A percentile compares a stretch with the other conserved stretches of the same genome.
phyloP scores from a whole-genome alignment of 768 basidiomycete genomes.

The Lactifluus rugatus region DNA sequence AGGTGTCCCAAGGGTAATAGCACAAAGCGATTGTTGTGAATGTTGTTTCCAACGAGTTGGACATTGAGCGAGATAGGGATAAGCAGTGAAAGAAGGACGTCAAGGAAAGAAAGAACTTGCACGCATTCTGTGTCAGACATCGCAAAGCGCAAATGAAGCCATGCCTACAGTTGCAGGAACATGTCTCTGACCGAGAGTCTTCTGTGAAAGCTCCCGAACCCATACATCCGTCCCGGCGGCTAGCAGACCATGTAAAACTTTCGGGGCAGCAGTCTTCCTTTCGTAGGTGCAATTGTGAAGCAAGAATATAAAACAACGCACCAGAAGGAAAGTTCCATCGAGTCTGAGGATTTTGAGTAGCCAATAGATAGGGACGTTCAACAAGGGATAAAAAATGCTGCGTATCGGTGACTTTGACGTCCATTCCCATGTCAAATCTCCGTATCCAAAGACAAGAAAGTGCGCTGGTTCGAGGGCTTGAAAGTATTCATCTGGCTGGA shows the following conservation, averaged over 20 bases:
- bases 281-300: not conserved
- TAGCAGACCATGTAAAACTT: slow-evolving; percentile 60
- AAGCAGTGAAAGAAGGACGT: slow-evolving; percentile 83
- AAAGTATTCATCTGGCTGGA: slow-evolving; percentile 96
- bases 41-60: slow-evolving; percentile 88
- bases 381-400: slow-evolving; percentile 68
- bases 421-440: slow-evolving; percentile 97
- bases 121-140: not conserved
- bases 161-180: slow-evolving; percentile 52
- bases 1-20: slow-evolving; percentile 62
- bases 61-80: slow-evolving; percentile 77
- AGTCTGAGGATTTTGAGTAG: slow-evolving; percentile 46
- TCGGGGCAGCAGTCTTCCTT: slow-evolving; percentile 63
- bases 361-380: slow-evolving; percentile 77
- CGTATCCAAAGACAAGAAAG: slow-evolving; percentile 81
- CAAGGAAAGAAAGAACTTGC: slow-evolving; percentile 68
- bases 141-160: not conserved
- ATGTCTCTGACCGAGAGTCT: slow-evolving; percentile 48
- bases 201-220: slow-evolving; percentile 50
- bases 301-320: slow-evolving; percentile 31
- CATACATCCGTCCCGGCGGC: slow-evolving; percentile 78
- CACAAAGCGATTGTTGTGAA: slow-evolving; percentile 69
- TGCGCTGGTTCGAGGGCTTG: slow-evolving; percentile 93
- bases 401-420: slow-evolving; percentile 55
- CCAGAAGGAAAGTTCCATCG: slow-evolving; percentile 50